A percentile compares a stretch with the other conserved stretches of the same genome.
Conservation (phyloP, 1,139 yeast species). For the Blastobotrys raffinosifermentans region DNA sequence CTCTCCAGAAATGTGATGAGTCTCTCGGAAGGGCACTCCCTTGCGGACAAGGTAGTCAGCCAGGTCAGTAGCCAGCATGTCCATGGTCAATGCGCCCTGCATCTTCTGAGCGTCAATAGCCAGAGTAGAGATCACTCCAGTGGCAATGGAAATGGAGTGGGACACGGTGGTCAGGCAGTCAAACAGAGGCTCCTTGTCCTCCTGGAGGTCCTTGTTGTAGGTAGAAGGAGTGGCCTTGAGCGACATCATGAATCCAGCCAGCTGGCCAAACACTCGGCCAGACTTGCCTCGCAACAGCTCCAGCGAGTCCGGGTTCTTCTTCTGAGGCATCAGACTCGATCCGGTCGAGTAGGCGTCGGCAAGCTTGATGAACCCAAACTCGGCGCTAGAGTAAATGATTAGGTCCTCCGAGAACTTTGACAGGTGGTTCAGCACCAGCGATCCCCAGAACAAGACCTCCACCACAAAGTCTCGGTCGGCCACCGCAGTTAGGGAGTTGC, state of each 20-base stretch:
- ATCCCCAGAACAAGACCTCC: conserved; percentile 96
- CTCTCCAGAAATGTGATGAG: conserved; percentile 97
- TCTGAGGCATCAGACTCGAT: conserved; percentile 97
- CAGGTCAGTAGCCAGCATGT: conserved; percentile 96
- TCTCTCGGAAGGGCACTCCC: conserved; percentile 98
- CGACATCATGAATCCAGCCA: conserved; percentile 94
- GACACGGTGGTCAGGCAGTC: conserved; percentile 87
- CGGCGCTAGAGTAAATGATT: conserved; percentile 94
- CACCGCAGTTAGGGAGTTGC: conserved; percentile 91
- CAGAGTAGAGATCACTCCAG: conserved; percentile 91
- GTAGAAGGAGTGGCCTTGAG: conserved; percentile 94
- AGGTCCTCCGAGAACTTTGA: conserved; percentile 92
- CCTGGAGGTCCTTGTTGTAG: conserved; percentile 97
- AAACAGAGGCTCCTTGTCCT: conserved; percentile 95
- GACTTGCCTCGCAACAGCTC: conserved; percentile 94
- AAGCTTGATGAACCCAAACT: conserved; percentile 85
- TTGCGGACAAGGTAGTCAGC: conserved; percentile 96
- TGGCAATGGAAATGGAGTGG: conserved; percentile 88
- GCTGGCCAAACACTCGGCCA: conserved; percentile 93
- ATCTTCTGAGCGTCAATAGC: conserved; percentile 64
- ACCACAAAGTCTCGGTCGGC: conserved; percentile 97
- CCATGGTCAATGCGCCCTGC: conserved; percentile 91
- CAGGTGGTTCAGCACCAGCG: conserved; percentile 89
- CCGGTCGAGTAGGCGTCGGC: conserved; percentile 99
- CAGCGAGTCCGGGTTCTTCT: conserved; percentile 94